Percentiles rank a stretch among this genome's conserved stretches.
phyloP scores from a whole-genome alignment of 2,329 filamentous ascomycete species.

The Aspergillus neoniger region DNA sequence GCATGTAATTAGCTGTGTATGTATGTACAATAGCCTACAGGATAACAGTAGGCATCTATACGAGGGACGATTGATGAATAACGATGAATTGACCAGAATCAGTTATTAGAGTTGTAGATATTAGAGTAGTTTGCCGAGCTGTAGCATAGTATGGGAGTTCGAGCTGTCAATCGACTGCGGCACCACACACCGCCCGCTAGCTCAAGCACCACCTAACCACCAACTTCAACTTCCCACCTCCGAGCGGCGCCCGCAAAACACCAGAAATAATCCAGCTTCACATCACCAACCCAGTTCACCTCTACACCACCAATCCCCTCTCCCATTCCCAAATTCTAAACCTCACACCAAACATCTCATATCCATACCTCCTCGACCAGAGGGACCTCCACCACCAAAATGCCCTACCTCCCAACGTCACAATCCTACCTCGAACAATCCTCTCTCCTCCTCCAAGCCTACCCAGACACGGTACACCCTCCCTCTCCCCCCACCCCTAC shows the following conservation, averaged over 20 bases:
- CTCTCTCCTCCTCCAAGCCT: slow-evolving; percentile 78
- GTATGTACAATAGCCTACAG: slow-evolving; percentile 5
- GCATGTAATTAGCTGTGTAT: slow-evolving; percentile 5
- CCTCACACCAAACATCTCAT: not conserved
- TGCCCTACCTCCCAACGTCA: slow-evolving; percentile 79
- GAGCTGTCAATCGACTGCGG: not conserved
- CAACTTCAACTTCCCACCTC: not conserved
- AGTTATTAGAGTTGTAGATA: not conserved
- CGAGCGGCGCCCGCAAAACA: not conserved
- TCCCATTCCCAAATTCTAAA: not conserved
- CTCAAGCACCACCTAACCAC: too few relatives aligned
- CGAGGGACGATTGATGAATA: slow-evolving; percentile 8
- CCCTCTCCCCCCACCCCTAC: not conserved
- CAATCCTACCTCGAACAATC: slow-evolving; percentile 93
- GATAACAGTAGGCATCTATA: not conserved
- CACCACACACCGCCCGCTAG: not conserved
- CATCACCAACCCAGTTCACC: not conserved
- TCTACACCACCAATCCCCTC: not conserved
- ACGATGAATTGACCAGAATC: too few relatives aligned
- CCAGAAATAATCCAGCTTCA: not conserved
- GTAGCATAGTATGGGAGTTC: not conserved
- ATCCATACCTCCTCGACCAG: not conserved
- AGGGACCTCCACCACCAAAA: slow-evolving; percentile 42
- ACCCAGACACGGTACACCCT: slow-evolving; percentile 73
- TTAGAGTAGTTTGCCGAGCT: not conserved